Percentiles rank a stretch among this genome's conserved stretches.
Evolutionary conservation across 768 basidiomycete genomes (phyloP).

Genomic region (Calocera cornea): DNA sequence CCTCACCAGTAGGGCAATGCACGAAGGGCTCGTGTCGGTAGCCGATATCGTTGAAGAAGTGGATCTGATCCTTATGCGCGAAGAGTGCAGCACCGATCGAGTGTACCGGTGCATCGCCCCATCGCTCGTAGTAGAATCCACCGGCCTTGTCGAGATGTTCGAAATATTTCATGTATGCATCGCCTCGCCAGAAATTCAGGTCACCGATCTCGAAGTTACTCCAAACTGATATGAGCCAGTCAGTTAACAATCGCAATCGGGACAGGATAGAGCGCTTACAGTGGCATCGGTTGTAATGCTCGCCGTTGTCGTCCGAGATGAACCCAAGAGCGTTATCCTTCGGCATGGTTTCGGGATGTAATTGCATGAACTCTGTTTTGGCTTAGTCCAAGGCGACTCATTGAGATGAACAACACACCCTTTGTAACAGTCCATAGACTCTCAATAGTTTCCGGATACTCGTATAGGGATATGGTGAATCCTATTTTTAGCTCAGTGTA

Average conservation of each 20-base stretch:
- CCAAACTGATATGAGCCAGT: constrained; percentile 47
- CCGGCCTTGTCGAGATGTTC: constrained; percentile 65
- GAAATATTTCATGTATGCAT: constrained; percentile 73
- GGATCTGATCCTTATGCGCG: constrained; percentile 75
- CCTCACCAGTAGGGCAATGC: constrained; percentile 70
- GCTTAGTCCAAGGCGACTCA: no score
- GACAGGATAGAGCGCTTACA: constrained; percentile 36
- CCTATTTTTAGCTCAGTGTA: constrained; percentile 29
- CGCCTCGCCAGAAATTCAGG: constrained; percentile 70
- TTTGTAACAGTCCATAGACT: constrained; percentile 65
- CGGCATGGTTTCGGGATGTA: constrained; percentile 47
- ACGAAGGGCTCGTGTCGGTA: constrained; percentile 92
- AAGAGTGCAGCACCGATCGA: constrained; percentile 85
- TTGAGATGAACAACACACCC: constrained; percentile 30
- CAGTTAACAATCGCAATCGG: not conserved
- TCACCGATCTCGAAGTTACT: constrained; percentile 87
- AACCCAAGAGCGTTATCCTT: constrained; percentile 58
- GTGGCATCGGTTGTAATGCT: constrained; percentile 63
- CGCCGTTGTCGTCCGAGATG: constrained; percentile 59
- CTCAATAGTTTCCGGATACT: constrained; percentile 68
- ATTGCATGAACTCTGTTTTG: constrained; percentile 57
- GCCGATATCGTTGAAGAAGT: constrained; percentile 86
- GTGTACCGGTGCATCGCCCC: constrained; percentile 90
- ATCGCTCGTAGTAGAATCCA: constrained; percentile 87
- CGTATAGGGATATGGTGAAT: constrained; percentile 66